Percentiles rank a stretch among this genome's conserved stretches.
These are phyloP conservation scores for Pezizomycotina sp. DNA, from an alignment of 2,329 filamentous ascomycete species.

Conservation along the genomic window DNA sequence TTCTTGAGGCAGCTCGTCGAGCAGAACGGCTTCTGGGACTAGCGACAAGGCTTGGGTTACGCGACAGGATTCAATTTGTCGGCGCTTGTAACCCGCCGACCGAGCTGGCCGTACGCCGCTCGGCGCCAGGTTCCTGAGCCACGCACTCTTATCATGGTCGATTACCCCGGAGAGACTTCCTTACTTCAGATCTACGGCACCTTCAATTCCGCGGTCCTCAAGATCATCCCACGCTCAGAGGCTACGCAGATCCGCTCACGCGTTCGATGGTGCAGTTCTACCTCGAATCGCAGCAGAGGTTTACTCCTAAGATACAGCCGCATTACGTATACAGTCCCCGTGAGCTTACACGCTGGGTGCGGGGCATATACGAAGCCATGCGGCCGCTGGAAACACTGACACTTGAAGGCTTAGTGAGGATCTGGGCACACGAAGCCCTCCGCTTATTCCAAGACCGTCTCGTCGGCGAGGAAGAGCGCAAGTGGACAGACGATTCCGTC, in stretches of 20 bases:
- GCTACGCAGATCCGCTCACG: conserved; percentile 83
- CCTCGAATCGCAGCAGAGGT: conserved; percentile 79
- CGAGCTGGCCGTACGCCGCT: conserved; percentile 91
- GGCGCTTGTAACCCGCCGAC: conserved; percentile 97
- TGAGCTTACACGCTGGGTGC: conserved; percentile 94
- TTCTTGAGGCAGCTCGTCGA: conserved; percentile 96
- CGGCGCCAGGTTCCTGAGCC: conserved; percentile 81
- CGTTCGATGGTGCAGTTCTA: conserved; percentile 97
- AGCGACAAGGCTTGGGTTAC: conserved; percentile 97
- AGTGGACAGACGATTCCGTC: conserved; percentile 85
- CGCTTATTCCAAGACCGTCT: conserved; percentile 95
- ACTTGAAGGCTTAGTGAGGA: conserved; percentile 80
- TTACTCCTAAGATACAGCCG: conserved; percentile 91
- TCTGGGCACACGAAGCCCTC: conserved; percentile 95
- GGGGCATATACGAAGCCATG: conserved; percentile 93
- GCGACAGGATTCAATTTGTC: conserved; percentile 92
- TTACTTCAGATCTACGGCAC: conserved; percentile 96
- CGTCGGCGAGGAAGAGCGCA: conserved; percentile 80
- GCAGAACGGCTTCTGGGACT: conserved; percentile 97
- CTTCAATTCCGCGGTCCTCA: conserved; percentile 89
- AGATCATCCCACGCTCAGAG: conserved; percentile 92
- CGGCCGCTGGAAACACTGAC: conserved; percentile 74
- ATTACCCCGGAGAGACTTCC: conserved; percentile 91
- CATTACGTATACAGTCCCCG: conserved; percentile 99
- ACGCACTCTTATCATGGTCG: conserved; percentile 98